Conservation (phyloP, 2,329 filamentous ascomycete genomes). For the Venturia effusa region DNA sequence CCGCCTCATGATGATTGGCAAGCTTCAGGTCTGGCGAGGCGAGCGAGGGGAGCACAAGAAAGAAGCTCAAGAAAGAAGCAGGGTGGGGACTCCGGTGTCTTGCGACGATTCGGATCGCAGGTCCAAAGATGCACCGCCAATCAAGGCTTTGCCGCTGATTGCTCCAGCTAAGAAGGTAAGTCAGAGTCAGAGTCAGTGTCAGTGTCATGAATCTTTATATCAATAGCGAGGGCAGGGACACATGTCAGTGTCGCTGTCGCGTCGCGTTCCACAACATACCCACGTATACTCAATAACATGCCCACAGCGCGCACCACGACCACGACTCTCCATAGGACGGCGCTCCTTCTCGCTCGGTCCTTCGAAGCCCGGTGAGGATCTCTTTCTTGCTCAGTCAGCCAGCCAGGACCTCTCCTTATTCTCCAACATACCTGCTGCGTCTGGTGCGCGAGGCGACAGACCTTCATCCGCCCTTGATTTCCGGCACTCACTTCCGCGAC, state of each 20-base stretch:
- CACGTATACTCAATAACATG: too few relatives aligned
- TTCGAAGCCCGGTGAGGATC: not conserved
- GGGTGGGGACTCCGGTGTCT: conserved; percentile 5
- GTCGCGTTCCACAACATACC: conserved; percentile 1
- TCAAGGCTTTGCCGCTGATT: not conserved
- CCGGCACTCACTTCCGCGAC: not conserved
- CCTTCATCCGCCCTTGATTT: not conserved
- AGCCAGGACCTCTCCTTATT: conserved; percentile 6
- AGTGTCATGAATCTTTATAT: too few relatives aligned
- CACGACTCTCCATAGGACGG: not conserved
- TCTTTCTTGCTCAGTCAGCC: not conserved
- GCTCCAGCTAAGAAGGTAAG: conserved; percentile 5
- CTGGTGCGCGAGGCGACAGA: not conserved
- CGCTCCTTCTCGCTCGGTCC: conserved; percentile 4
- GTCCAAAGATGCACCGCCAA: not conserved
- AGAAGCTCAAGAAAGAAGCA: not conserved
- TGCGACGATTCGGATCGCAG: conserved; percentile 5
- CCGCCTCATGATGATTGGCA: conserved; percentile 11
- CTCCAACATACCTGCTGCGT: conserved; percentile 8
- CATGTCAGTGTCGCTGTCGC: not conserved
- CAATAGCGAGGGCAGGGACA: not conserved
- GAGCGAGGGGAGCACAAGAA: not conserved
- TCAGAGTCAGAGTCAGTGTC: not conserved
- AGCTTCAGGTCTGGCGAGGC: conserved; percentile 8
- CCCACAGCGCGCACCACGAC: not conserved